phyloP scores from a whole-genome alignment of 805 yeast genomes.

The Saturnispora dispora region DNA sequence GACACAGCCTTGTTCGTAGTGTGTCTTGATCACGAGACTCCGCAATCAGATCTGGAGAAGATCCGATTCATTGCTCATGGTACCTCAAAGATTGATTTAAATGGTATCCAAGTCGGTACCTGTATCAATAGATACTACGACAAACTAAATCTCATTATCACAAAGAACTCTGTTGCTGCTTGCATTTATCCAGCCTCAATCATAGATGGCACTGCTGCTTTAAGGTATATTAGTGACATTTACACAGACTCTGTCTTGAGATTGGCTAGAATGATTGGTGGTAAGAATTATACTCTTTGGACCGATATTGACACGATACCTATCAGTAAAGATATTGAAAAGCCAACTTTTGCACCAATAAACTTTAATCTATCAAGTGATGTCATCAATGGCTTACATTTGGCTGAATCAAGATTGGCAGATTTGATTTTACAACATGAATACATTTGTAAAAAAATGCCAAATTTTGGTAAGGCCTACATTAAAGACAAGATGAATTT shows the following conservation, averaged over 20 bases:
- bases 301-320: conserved; percentile 33
- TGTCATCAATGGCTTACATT: conserved; percentile 38
- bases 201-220: conserved; percentile 50
- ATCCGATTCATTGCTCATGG: conserved; percentile 46
- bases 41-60: conserved; percentile 38
- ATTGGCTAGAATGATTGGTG: conserved; percentile 50
- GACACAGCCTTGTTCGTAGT: conserved; percentile 46
- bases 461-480: conserved; percentile 25
- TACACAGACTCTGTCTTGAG: conserved; percentile 50
- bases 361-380: conserved; percentile 37
- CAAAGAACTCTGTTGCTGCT: conserved; percentile 49
- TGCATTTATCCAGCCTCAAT: conserved; percentile 50
- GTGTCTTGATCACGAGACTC: conserved; percentile 40
- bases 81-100: conserved; percentile 34
- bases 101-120: conserved; percentile 45
- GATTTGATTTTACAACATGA: conserved; percentile 52
- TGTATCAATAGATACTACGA: conserved; percentile 56
- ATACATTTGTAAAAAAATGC: conserved; percentile 32
- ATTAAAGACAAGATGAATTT: conserved; percentile 33
- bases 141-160: conserved; percentile 44
- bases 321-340: conserved; percentile 25
- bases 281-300: conserved; percentile 46
- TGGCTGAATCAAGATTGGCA: conserved; percentile 50
- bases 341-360: conserved; percentile 28
- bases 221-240: conserved; percentile 47